Base-by-base conservation (phyloP, 2,329 filamentous ascomycete genomes). In the Neoarthrinium moseri region DNA sequence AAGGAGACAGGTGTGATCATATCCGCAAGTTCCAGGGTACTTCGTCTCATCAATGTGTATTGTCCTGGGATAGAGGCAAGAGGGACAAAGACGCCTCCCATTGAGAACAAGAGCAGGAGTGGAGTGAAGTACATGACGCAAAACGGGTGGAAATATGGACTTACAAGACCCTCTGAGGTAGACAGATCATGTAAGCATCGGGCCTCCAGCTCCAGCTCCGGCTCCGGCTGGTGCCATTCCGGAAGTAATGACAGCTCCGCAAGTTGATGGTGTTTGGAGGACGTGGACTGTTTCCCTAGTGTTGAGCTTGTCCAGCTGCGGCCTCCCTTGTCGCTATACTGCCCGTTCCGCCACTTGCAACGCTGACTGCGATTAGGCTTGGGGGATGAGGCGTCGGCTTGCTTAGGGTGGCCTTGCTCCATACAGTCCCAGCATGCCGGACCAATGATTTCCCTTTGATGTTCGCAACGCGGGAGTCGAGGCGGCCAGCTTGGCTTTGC, bases 221-320 rank as follows among this genome's bases (percentile, higher is more conserved):
- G 40, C 18, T 43, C 40, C 7, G 40, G 27, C 11, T 26, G 40
- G 20, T 34, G 40, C 40, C 26, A 32, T 22, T 43, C 40, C 10
- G 26, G 26, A 8, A 43, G 18, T 20, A 8, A 8, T n/a, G 26
- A 29, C 8, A 29, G 8, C 8, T 8, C 8, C 26, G 26, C 8
- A n/a, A 29, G 26, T 8, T n/a, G 8, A n/a, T 29, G 26, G 8
- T 8, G n/a, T 8, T 8, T 8, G 8, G 26, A 29, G n/a, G n/a
- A n/a, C n/a, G 24, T 43, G 3, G 40, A 43, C 10, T 18, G 4
- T 15, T 30, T 43, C 10, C 18, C 20, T 15, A 43, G 18, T 13
- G 35, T 38, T n/a, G 35, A 23, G 21, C 12, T 22, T 12, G 22
- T 40, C 37, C 37, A 40, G 37, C 37, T 40, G 20, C 7, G n/a